Base-by-base conservation (phyloP, 441 rosid genomes). In the Mallotus repandus region DNA sequence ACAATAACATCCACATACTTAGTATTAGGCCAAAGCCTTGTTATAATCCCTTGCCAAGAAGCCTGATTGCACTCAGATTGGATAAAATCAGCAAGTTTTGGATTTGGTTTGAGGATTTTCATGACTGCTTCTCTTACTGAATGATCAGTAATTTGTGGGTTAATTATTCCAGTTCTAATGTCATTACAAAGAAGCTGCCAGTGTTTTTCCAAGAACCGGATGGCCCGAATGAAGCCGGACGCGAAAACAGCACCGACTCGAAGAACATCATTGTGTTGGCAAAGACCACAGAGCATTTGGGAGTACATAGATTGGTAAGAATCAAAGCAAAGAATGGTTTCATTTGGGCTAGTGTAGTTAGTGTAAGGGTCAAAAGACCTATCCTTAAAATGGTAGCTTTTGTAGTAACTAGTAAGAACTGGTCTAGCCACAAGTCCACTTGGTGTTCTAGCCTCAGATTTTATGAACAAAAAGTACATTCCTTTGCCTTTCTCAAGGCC, bases 211-310 rank as follows among this genome's bases (percentile, higher is more conserved):
- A 96, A 85, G 82, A 96, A 96, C 46, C 88, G 86, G 81, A 96
- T 93, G 43, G 98, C 97, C 76, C 97, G 84, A 74, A 96, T 90
- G 87, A 95, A 93, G 22, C 98, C 99, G 48, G 98, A 95, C 81
- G 99, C 99, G 18, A 95, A 95, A 66, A 95, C 97, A 38, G 98
- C 99, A 1, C 99, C 99, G 11, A 95, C 99, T 63, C 99, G 86
- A 58, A 95, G 92, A 63, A 95, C 99, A 71, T 95, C 97, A 7
- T 81, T 74, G 86, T 76, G 86, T 54, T 89, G 96, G 84, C 86
- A 89, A 56, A 95, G 94, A 77, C 98, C 99, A 78, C 99, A 95
- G 66, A 95, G 97, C 85, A 95, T 70, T 74, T 95, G 99, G 70
- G 98, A 88, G 77, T 95, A 96, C 99, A 92, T 95, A 71, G 96